phyloP scores from a whole-genome alignment of 495 filamentous ascomycete genomes.

The Xeromyces bisporus region DNA sequence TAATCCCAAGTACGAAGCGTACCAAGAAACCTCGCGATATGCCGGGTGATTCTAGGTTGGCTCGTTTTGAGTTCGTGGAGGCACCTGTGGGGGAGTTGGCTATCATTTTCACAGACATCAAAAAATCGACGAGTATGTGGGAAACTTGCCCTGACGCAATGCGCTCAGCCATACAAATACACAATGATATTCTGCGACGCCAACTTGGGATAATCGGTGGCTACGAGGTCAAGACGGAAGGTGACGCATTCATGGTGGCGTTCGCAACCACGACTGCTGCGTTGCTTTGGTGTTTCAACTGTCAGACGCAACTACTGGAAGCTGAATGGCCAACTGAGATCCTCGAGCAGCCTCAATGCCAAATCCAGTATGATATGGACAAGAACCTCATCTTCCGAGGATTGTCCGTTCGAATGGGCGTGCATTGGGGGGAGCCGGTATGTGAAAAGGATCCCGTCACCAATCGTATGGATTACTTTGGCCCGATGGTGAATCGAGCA shows the following conservation, averaged over 20 bases:
- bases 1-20: slow-evolving; percentile 40
- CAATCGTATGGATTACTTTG: slow-evolving; percentile 97
- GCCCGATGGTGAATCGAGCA: slow-evolving; percentile 96
- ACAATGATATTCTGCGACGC: slow-evolving; percentile 88
- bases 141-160: slow-evolving; percentile 88
- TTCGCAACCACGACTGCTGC: slow-evolving; percentile 91
- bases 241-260: slow-evolving; percentile 98
- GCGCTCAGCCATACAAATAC: slow-evolving; percentile 85
- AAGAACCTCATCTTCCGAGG: slow-evolving; percentile 83
- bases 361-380: slow-evolving; percentile 65
- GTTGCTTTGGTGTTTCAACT: slow-evolving; percentile 87
- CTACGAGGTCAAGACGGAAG: slow-evolving; percentile 99
- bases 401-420: slow-evolving; percentile 90
- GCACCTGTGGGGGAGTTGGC: slow-evolving; percentile 78
- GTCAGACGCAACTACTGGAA: slow-evolving; percentile 71
- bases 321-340: slow-evolving; percentile 90
- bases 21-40: slow-evolving; percentile 49
- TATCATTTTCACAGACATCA: slow-evolving; percentile 98
- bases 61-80: slow-evolving; percentile 77
- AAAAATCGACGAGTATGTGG: slow-evolving; percentile 95
- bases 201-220: slow-evolving; percentile 87
- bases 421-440: slow-evolving; percentile 87
- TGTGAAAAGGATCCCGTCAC: slow-evolving; percentile 93
- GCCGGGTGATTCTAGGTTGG: slow-evolving; percentile 62
- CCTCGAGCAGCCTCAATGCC: slow-evolving; percentile 66